Evolutionary conservation across 2,329 filamentous ascomycete genomes (phyloP).

Genomic region (Chrysoporthe cubensis): DNA sequence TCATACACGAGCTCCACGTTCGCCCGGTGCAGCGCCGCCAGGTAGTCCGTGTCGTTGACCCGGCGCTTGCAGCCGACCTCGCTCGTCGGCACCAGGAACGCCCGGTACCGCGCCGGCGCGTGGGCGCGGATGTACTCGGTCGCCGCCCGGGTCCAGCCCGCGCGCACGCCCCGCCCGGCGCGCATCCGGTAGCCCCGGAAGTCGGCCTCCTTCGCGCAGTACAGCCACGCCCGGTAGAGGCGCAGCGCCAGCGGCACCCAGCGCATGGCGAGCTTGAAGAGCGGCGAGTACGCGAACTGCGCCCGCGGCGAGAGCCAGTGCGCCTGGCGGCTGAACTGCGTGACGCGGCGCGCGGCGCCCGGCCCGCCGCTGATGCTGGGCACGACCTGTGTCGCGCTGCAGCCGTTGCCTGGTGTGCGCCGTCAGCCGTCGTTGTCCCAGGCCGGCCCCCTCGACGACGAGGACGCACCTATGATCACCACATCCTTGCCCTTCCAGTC

Average conservation of each 20-base stretch:
- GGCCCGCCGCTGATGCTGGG: slow-evolving; percentile 36
- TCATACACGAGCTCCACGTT: slow-evolving; percentile 38
- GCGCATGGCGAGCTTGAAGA: slow-evolving; percentile 32
- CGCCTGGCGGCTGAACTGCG: slow-evolving; percentile 10
- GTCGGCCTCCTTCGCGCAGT: slow-evolving; percentile 27
- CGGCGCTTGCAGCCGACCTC: slow-evolving; percentile 42
- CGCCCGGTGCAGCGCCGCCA: slow-evolving; percentile 35
- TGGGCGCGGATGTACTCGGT: slow-evolving; percentile 35
- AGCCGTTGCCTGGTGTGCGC: slow-evolving; percentile 34
- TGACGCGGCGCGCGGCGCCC: slow-evolving; percentile 28
- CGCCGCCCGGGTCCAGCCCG: slow-evolving; percentile 11
- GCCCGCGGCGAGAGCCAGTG: slow-evolving; percentile 34
- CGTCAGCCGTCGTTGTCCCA: not conserved
- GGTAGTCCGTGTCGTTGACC: slow-evolving; percentile 41
- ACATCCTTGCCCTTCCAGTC: slow-evolving; percentile 38
- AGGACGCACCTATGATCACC: slow-evolving; percentile 37
- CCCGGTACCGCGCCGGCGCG: slow-evolving; percentile 36
- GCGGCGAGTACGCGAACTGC: slow-evolving; percentile 23
- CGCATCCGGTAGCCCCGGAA: slow-evolving; percentile 4
- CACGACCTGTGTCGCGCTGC: slow-evolving; percentile 42
- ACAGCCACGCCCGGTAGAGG: slow-evolving; percentile 28
- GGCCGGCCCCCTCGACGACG: not conserved
- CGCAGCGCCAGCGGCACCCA: slow-evolving; percentile 32
- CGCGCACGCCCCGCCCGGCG: not conserved
- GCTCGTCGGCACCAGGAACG: slow-evolving; percentile 36